Base-by-base conservation (phyloP, 177 flowering plant species). In the Vitis hybrid region DNA sequence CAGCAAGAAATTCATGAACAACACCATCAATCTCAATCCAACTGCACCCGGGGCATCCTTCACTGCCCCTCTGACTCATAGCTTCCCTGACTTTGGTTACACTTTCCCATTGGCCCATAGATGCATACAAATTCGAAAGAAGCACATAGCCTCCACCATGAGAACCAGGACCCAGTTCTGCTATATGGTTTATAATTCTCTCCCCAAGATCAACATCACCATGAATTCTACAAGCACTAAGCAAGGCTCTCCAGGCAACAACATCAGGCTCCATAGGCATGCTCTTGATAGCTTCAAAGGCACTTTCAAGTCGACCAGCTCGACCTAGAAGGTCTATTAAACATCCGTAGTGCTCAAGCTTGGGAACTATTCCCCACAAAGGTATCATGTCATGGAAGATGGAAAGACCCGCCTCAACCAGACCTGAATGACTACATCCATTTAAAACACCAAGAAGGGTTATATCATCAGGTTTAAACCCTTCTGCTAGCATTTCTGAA, bases 191-290 rank as follows among this genome's bases (percentile, higher is more conserved):
- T 18, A 74, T 77, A 49, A 63, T 74, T 59, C 15, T n/a, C 69
- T 69, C 67, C 12, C 71, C 82, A 63, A 79, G 33, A 20, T 79
- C 75, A 8, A 62, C 61, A 18, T 79, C 19, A 17, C 67, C 66
- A 64, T 76, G 82, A 68, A 65, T 19, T 54, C 67, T 22, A 55
- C 82, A 79, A 11, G 72, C 82, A 64, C 64, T 63, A 22, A 79
- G 72, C 66, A 79, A 31, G 55, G 82, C 62, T 24, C 79, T 71
- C 77, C 79, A 79, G 51, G 73, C 55, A 20, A 53, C 33, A 15
- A 65, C 77, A 73, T 76, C 79, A 13, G 82, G 67, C 20, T 76
- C 62, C 66, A 76, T 69, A 14, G 79, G 77, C 82, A 79, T 79
- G n/a, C 18, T 14, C 1, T 54, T 28, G 49, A 76, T 72, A 55